Percentiles rank a stretch among this genome's conserved stretches.
Conservation (phyloP, 1,139 yeast species). For the Kodamaea ohmeri region DNA sequence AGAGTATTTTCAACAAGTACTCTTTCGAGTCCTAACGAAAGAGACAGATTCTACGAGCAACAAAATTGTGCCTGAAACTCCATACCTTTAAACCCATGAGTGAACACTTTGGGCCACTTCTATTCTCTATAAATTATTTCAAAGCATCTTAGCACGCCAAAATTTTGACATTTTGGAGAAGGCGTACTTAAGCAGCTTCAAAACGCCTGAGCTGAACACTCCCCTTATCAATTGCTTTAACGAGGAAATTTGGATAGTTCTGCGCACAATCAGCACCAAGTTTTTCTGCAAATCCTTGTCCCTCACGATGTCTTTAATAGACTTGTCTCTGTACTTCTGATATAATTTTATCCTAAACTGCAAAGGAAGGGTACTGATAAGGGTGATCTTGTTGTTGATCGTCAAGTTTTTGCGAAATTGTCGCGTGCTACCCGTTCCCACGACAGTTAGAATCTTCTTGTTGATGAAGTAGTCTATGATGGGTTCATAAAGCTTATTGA, state of each 20-base stretch:
- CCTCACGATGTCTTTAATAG: conserved; percentile 34
- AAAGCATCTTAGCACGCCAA: conserved; percentile 16
- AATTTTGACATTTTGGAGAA: conserved; percentile 58
- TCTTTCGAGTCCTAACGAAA: no score
- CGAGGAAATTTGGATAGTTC: conserved; percentile 69
- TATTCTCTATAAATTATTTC: conserved; percentile 7
- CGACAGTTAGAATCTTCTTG: conserved; percentile 20
- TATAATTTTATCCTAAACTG: conserved; percentile 50
- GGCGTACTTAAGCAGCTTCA: conserved; percentile 72
- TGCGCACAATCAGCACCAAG: conserved; percentile 46
- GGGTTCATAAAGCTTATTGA: conserved; percentile 71
- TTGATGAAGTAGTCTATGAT: conserved; percentile 33
- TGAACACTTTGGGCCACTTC: background rate
- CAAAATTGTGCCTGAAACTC: no score
- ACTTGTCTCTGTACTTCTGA: conserved; percentile 36
- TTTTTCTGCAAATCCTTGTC: conserved; percentile 37
- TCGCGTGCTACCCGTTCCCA: conserved; percentile 12
- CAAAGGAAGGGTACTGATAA: conserved; percentile 47
- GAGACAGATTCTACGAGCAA: background rate
- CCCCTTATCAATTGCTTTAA: conserved; percentile 80
- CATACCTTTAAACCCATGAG: background rate
- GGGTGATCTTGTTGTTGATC: conserved; percentile 24
- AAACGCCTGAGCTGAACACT: conserved; percentile 77
- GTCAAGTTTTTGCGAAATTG: conserved; percentile 20
- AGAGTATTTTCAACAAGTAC: no score